phyloP scores from a whole-genome alignment of 164 flowering plant species.

The Taxillus chinensis region DNA sequence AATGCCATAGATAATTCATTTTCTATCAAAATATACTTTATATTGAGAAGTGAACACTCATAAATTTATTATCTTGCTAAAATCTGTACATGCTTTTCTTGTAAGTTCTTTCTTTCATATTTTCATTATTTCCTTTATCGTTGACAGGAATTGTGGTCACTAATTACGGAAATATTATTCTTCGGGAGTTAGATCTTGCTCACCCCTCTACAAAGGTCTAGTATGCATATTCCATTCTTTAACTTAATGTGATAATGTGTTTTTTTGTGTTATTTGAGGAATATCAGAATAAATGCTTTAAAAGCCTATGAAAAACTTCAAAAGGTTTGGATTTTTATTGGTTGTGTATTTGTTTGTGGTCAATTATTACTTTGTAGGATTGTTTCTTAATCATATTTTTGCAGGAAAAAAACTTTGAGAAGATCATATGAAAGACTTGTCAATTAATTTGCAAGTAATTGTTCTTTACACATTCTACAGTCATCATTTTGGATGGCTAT shows the following conservation, averaged over 20 bases:
- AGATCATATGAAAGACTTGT: constrained; percentile 87
- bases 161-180: constrained; percentile 93
- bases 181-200: constrained; percentile 87
- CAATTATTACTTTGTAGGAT: background rate
- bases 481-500: no score
- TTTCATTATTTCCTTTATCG: background rate
- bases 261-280: no score
- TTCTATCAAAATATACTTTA: no score
- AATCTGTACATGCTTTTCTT: no score
- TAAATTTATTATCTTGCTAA: no score
- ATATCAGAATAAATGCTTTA: constrained; percentile 85
- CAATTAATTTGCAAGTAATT: constrained; percentile 80
- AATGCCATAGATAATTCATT: no score
- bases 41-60: no score
- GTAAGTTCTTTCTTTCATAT: background rate
- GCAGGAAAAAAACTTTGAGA: constrained; percentile 94
- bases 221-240: no score
- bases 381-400: constrained; percentile 1
- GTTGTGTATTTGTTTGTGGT: background rate
- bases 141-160: constrained; percentile 85
- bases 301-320: constrained; percentile 91
- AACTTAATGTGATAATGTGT: no score
- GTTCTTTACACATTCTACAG: no score
- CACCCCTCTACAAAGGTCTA: constrained; percentile 93
- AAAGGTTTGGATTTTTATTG: constrained; percentile 41